Base-by-base conservation (phyloP, 148 eudicot genomes). In the Nyssa sinensis region DNA sequence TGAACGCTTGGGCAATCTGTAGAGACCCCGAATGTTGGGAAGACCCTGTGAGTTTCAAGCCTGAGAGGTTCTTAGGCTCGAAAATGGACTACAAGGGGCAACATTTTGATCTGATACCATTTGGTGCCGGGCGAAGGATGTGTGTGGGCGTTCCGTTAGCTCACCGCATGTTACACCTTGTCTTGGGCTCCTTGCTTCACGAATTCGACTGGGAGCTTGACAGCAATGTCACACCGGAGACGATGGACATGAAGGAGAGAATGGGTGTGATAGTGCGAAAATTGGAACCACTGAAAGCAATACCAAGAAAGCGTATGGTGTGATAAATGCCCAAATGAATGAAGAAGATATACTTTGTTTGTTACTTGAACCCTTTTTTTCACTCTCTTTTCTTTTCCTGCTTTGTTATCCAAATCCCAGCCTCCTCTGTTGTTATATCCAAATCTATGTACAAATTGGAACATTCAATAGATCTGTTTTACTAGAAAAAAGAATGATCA, bases 191-290 rank as follows among this genome's bases (percentile, higher is more conserved):
- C 1, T 41, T 79, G 70, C 53, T 73, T 17, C 81, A 78, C n/a
- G 74, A 73, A 25, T 79, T 79, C 49, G 74, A 79, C 28, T 79
- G 77, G 77, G 77, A 74, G 67, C 64, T 75, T 62, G 74, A 66
- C 19, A 23, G 70, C 64, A 55, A 6, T 35, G 1, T 55, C 5
- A 47, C 12, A n/a, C 71, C 80, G 0, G 66, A 34, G 34, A 75
- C 64, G 1, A 65, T 83, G 77, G 75, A 76, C 67, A 76, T 79
- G 75, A 51, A 7, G 9, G 86, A 79, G 30, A 65, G 68, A 51
- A 55, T 83, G 62, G 82, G 80, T 30, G 79, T 79, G 33, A 80
- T 77, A 1, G 73, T 72, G 55, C 65, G 76, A 70, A 79, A 79
- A 30, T 27, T 72, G 5, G 31, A 62, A 25, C 75, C 82, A 24